These are phyloP conservation scores for Xenoacremonium recifei DNA, from an alignment of 2,329 filamentous ascomycete species.

Conservation along the genomic window DNA sequence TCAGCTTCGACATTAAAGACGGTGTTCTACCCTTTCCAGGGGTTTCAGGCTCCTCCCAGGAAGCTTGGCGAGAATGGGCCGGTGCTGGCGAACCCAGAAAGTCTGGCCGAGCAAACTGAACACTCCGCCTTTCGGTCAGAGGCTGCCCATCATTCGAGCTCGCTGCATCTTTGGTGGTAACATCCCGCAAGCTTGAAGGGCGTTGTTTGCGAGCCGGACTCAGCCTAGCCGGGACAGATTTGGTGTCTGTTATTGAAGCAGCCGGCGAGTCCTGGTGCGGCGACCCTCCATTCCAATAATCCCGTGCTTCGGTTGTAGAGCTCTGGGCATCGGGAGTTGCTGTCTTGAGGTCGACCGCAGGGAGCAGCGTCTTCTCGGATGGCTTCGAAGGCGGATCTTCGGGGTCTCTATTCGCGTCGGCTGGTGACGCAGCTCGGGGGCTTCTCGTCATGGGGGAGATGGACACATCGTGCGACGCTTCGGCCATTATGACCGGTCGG, in stretches of 20 bases:
- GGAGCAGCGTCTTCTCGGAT: slow-evolving; percentile 18
- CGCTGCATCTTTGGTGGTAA: slow-evolving; percentile 8
- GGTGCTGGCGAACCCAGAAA: slow-evolving; percentile 45
- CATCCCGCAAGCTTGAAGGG: slow-evolving; percentile 19
- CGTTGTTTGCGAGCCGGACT: slow-evolving; percentile 21
- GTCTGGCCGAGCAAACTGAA: slow-evolving; percentile 69
- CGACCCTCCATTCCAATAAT: slow-evolving; percentile 6
- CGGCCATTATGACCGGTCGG: slow-evolving; percentile 19
- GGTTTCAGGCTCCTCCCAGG: slow-evolving; percentile 64
- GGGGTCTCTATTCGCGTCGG: slow-evolving; percentile 16
- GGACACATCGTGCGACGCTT: slow-evolving; percentile 18
- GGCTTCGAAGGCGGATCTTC: slow-evolving; percentile 12
- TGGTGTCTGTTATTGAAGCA: slow-evolving; percentile 15
- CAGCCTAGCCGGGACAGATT: slow-evolving; percentile 17
- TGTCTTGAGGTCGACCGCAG: slow-evolving; percentile 18
- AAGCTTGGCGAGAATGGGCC: slow-evolving; percentile 58
- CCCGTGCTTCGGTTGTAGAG: slow-evolving; percentile 13
- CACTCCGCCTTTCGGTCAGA: slow-evolving; percentile 51
- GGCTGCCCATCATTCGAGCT: slow-evolving; percentile 15
- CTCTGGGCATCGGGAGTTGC: slow-evolving; percentile 3
- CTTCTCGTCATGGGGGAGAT: slow-evolving; percentile 19
- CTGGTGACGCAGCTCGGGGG: slow-evolving; percentile 18
- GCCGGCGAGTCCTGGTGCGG: slow-evolving; percentile 7
- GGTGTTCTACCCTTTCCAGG: slow-evolving; percentile 57
- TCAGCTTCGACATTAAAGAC: slow-evolving; percentile 76